Percentiles rank a stretch among this genome's conserved stretches.
Evolutionary conservation across 2,329 filamentous ascomycete genomes (phyloP).

Genomic region (Cladorrhinum sp.): DNA sequence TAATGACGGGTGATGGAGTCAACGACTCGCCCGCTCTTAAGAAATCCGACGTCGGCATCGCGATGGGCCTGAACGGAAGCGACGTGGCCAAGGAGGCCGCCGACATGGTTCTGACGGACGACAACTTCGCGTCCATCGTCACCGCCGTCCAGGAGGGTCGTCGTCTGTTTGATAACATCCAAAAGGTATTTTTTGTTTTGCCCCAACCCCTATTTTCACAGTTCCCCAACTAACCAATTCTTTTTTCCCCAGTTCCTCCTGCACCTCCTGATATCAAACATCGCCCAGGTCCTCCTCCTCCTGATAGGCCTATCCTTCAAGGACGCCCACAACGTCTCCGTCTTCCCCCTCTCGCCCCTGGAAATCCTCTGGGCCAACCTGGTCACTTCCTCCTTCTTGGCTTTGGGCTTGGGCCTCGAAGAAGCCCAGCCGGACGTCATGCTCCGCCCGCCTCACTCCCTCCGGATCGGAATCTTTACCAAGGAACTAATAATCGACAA

Average conservation of each 20-base stretch:
- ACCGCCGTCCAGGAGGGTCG: slow-evolving; percentile 70
- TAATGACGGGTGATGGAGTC: slow-evolving; percentile 98
- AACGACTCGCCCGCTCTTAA: slow-evolving; percentile 97
- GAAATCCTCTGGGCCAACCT: slow-evolving; percentile 77
- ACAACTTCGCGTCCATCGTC: slow-evolving; percentile 81
- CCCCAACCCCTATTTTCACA: too few species aligned
- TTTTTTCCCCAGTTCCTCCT: slow-evolving; percentile 50
- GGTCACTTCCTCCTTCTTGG: slow-evolving; percentile 67
- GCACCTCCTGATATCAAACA: slow-evolving; percentile 66
- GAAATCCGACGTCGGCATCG: slow-evolving; percentile 95
- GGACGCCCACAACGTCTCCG: slow-evolving; percentile 54
- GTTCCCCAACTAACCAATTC: background rate
- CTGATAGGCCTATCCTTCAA: slow-evolving; percentile 68
- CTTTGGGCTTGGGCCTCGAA: slow-evolving; percentile 70
- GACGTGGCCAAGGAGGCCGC: slow-evolving; percentile 95
- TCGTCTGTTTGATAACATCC: slow-evolving; percentile 69
- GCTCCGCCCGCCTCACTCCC: slow-evolving; percentile 59
- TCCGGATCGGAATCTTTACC: slow-evolving; percentile 61
- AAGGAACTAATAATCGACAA: slow-evolving; percentile 63
- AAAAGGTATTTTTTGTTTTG: slow-evolving; percentile 51
- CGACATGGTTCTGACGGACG: slow-evolving; percentile 86
- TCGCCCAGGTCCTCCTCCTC: slow-evolving; percentile 66
- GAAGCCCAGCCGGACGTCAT: slow-evolving; percentile 67
- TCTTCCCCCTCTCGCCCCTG: slow-evolving; percentile 68
- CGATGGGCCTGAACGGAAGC: slow-evolving; percentile 91